A percentile compares a stretch with the other conserved stretches of the same genome.
Conservation (phyloP, 345 rosid genomes). For the Pistacia atlantica region DNA sequence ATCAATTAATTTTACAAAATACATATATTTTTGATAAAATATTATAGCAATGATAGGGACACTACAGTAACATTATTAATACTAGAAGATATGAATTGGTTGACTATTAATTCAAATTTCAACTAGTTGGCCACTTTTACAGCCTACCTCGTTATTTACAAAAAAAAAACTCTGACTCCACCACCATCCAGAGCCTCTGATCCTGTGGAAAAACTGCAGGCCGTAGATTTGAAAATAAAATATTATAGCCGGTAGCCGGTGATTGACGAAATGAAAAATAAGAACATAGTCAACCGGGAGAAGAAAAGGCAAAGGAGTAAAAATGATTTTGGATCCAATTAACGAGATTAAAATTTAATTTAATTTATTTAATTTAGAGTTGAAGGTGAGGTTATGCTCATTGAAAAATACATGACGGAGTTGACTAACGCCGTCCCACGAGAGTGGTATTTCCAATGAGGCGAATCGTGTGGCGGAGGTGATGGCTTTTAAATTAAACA, state of each 20-base stretch:
- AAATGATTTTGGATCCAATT: background rate
- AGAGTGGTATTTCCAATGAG: background rate
- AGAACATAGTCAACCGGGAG: background rate
- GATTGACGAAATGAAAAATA: background rate
- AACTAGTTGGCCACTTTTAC: background rate
- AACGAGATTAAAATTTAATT: background rate
- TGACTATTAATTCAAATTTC: background rate
- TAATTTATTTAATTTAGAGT: too few species aligned
- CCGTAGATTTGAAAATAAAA: background rate
- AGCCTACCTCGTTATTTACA: background rate
- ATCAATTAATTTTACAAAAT: too few species aligned
- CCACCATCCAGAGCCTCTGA: background rate
- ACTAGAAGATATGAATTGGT: background rate
- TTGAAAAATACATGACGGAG: background rate
- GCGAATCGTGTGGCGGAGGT: background rate
- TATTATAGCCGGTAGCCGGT: background rate
- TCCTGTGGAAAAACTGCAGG: background rate
- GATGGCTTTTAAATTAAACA: slow-evolving; percentile 5
- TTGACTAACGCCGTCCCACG: slow-evolving; percentile 21
- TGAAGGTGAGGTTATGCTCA: too few species aligned
- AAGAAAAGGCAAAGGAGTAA: background rate
- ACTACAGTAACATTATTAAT: too few species aligned
- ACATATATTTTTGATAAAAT: too few species aligned
- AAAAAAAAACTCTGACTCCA: background rate
- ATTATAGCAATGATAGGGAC: too few species aligned